Evolutionary conservation across 2,329 filamentous ascomycete species (phyloP), one percentile per base, ranked within the genome.

Genomic region (Trichophaea hybrida): DNA sequence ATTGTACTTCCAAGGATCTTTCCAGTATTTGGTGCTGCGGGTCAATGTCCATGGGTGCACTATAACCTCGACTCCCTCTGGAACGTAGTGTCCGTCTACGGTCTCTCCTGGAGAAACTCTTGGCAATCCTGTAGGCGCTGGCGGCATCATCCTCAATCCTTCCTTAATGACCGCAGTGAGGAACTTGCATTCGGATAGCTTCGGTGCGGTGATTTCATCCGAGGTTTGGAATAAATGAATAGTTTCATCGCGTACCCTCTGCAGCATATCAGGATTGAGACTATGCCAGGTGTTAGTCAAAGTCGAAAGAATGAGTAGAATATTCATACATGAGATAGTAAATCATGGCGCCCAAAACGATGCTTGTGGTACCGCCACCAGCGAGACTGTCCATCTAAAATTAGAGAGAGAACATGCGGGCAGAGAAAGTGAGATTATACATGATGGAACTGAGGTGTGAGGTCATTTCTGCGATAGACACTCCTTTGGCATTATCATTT

Each of bases 101-200:
- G 52, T 50, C 40, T 52, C 65, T 0, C 65, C 61, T 3, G 65
- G 65, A 5, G 57, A 59, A n/a, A 59, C 33, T 24, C 64, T 49
- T 12, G 64, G 58, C 6, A 55, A n/a, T 0, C 65, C 65, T 5
- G 60, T 66, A 3, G 70, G 68, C 1, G 71, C 69, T 0, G 72
- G 71, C 4, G 73, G 74, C 59, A 68, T 73, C 2, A 72, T 58
- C 2, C 73, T 67, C 1, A 75, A 67, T 2, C 62, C 68, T 64
- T 74, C 67, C 63, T 70, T 40, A 48, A 74, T 43, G 7, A 72
- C 69, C 5, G 73, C 74, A 5, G 69, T 67, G 1, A 75, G 68
- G 59, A 74, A 75, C 2, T 63, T 62, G 2, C 73, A 64, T n/a
- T 70, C 63, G n/a, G 67, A 68, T 2, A 74, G 65, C 1, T 64